Evolutionary conservation across 2,329 filamentous ascomycete species (phyloP), one percentile per base, ranked within the genome.

Genomic region (Hypomyces rosellus): DNA sequence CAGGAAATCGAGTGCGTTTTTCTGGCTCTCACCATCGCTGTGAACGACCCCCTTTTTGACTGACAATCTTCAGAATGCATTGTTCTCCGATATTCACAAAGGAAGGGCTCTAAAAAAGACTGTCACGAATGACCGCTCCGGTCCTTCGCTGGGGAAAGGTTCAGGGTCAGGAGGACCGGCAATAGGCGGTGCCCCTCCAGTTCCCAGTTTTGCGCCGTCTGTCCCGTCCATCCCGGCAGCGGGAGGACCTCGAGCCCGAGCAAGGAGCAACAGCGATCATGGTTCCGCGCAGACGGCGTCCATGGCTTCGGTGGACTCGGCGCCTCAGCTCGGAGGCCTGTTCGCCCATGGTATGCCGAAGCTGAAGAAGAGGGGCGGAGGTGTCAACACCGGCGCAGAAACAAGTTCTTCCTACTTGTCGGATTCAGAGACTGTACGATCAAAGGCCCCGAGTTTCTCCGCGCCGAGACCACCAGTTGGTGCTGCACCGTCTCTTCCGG

Each of bases 261-360:
- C 81, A 52, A 81, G 90, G 65, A 95, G 89, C 68, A 91, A 93
- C 66, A 96, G 91, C 66, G 89, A 95, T 60, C 79, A 81, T 47
- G 77, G 76, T 16, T 74, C 76, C 42, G 69, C 72, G 55, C 71
- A 75, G 39, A 63, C 68, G 3, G 65, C 64, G 12, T 58, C 69
- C 15, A 60, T 64, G 16, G n/a, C 43, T 6, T 70, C 69, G 2
- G 69, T 77, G 58, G 80, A 85, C 18, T 69, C 81, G 16, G 81
- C 88, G 44, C 89, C 90, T 11, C 92, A 96, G 65, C 69, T 97
- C 11, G 92, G 76, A 30, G 93, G 93, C 1, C 69, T 99, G 22
- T 96, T 99, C 64, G 89, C 88, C 1, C 91, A 89, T 34, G 93
- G 92, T 36, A 97, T 97, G 81, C 93, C 93, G 3, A 97, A 96